Evolutionary conservation across 768 basidiomycete genomes (phyloP).

Genomic region (Psilocybe tampanensis): DNA sequence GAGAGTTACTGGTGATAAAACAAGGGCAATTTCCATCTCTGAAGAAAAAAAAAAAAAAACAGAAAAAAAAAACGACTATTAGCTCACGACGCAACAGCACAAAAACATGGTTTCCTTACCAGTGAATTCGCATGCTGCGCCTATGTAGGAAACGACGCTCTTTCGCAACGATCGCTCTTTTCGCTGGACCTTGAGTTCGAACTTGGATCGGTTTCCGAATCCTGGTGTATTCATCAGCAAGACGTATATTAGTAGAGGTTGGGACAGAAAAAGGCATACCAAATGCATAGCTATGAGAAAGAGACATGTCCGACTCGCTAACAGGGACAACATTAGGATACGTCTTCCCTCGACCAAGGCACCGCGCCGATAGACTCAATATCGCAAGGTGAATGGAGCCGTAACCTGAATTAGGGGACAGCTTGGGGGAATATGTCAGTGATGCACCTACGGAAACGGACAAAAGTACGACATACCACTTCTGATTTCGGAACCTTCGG

Average conservation of each 20-base stretch:
- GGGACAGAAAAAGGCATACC: slow-evolving; percentile 38
- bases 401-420: slow-evolving; percentile 74
- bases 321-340: slow-evolving; percentile 59
- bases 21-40: slow-evolving; percentile 74
- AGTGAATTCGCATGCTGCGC: slow-evolving; percentile 72
- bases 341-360: slow-evolving; percentile 63
- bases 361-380: slow-evolving; percentile 71
- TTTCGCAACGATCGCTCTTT: slow-evolving; percentile 63
- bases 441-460: neutral
- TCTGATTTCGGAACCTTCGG: slow-evolving; percentile 77
- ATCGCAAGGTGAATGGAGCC: slow-evolving; percentile 85
- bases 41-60: no score
- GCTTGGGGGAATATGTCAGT: slow-evolving; percentile 27
- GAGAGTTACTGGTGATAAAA: slow-evolving; percentile 69
- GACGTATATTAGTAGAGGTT: no score
- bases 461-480: slow-evolving; percentile 52
- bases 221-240: slow-evolving; percentile 34
- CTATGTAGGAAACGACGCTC: slow-evolving; percentile 66
- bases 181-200: slow-evolving; percentile 55
- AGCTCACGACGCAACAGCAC: neutral
- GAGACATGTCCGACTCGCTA: slow-evolving; percentile 64
- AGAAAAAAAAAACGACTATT: neutral
- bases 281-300: slow-evolving; percentile 54
- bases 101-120: slow-evolving; percentile 35
- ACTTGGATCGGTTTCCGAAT: slow-evolving; percentile 55